A percentile compares a stretch with the other conserved stretches of the same genome.
phyloP scores from a whole-genome alignment of 2,329 filamentous ascomycete species.

The Coniochaeta pulveracea region DNA sequence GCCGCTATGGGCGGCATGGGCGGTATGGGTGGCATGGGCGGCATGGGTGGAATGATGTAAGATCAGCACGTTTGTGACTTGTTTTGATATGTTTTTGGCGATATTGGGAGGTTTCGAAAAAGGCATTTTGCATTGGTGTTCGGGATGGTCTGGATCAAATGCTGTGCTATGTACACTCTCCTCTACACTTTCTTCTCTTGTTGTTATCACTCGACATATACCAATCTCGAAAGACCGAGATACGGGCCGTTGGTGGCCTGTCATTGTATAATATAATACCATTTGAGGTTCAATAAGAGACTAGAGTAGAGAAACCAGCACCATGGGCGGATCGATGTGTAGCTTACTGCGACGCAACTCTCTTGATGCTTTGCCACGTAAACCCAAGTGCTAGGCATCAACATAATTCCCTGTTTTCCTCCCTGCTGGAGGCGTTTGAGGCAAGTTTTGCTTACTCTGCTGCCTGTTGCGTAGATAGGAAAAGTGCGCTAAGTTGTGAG shows the following conservation, averaged over 20 bases:
- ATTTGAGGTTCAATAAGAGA: too few species aligned
- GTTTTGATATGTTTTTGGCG: constrained; percentile 14
- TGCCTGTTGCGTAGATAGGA: too few species aligned
- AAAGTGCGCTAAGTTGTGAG: too few species aligned
- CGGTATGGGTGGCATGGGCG: constrained; percentile 52
- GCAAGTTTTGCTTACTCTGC: too few species aligned
- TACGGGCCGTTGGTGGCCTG: constrained; percentile 10
- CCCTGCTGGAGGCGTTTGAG: too few species aligned
- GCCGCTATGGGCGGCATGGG: constrained; percentile 47
- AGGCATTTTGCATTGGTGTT: constrained; percentile 39
- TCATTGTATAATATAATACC: constrained; percentile 16
- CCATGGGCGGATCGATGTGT: too few species aligned
- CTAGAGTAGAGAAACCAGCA: constrained; percentile 4
- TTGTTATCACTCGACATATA: constrained; percentile 16
- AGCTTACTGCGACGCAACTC: too few species aligned
- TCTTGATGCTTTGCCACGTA: too few species aligned
- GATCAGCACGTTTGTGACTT: constrained; percentile 8
- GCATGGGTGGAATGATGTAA: constrained; percentile 55
- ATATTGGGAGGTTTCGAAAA: constrained; percentile 23
- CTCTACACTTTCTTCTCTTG: constrained; percentile 18
- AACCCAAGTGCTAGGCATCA: too few species aligned
- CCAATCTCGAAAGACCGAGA: constrained; percentile 5
- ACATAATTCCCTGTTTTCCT: too few species aligned
- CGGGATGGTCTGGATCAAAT: constrained; percentile 26
- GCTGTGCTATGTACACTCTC: constrained; percentile 26